Percentiles rank a stretch among this genome's conserved stretches.
These are phyloP conservation scores for Ogataea minuta DNA, from an alignment of 805 yeast genomes.

Conservation along the genomic window DNA sequence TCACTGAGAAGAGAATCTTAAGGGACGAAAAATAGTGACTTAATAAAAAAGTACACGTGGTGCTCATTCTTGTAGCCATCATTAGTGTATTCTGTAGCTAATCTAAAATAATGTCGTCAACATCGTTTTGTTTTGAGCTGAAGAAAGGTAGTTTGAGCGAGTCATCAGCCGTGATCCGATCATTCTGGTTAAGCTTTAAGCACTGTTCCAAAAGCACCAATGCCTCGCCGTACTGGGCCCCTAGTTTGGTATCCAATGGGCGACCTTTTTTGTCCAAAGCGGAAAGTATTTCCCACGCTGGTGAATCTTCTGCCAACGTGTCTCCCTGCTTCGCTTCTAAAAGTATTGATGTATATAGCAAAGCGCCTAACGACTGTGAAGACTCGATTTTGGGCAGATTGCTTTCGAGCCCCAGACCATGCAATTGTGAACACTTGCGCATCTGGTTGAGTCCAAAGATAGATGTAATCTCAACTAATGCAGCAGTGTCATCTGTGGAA, in stretches of 20 bases:
- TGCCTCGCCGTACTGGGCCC: constrained; percentile 43
- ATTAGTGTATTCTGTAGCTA: constrained; percentile 6
- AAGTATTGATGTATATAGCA: constrained; percentile 43
- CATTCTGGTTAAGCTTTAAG: constrained; percentile 55
- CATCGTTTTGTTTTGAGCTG: constrained; percentile 33
- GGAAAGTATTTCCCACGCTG: constrained; percentile 61
- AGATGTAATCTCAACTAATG: constrained; percentile 77
- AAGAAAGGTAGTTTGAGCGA: constrained; percentile 61
- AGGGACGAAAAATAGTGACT: constrained; percentile 3
- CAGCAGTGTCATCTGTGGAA: constrained; percentile 91
- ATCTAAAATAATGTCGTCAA: constrained; percentile 27
- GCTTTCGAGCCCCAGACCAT: constrained; percentile 84
- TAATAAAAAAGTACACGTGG: neutral
- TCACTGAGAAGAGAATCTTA: constrained; percentile 41
- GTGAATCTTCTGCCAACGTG: constrained; percentile 68
- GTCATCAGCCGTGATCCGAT: constrained; percentile 57
- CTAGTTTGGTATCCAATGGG: constrained; percentile 34
- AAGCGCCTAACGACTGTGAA: constrained; percentile 38
- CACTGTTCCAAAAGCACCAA: constrained; percentile 56
- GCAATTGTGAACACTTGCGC: constrained; percentile 75
- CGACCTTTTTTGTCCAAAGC: constrained; percentile 45
- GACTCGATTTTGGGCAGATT: constrained; percentile 50
- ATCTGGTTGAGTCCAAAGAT: constrained; percentile 75
- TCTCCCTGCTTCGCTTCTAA: constrained; percentile 50
- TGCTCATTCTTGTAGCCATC: constrained; percentile 3